Base-by-base conservation (phyloP, 331 rosid species). In the Dryas integrifolia region DNA sequence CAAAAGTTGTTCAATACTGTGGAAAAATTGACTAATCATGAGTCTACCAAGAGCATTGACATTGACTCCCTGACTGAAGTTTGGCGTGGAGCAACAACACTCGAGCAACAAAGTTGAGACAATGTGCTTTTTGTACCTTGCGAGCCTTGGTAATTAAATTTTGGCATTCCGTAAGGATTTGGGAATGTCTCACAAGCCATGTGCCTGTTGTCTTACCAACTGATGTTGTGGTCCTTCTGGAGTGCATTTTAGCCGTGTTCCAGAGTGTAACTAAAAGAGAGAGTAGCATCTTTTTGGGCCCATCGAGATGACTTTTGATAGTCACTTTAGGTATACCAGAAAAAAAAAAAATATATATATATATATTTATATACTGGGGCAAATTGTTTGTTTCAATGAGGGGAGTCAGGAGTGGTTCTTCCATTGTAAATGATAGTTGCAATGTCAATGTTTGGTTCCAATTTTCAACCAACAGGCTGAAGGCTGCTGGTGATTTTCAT, bases 61-160 rank as follows among this genome's bases (percentile, higher is more conserved):
- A n/a, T 55, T 30, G 10, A 81, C 70, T 65, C 77, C 72, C 82
- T 92, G 30, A 65, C 80, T 56, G 86, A 84, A 69, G 92, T 95
- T 79, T 96, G 89, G 82, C 68, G 65, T 65, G 72, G 76, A 77
- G 93, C 96, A 64, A 81, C 91, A 76, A 74, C 75, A 21, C 88
- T 89, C 6, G 65, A 80, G 65, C 81, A 75, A 78, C 69, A 65
- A 78, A 79, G 81, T 85, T 80, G 82, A 80, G 69, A 59, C 44
- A 67, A 58, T 71, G 65, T 60, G n/a, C 43, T 38, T 68, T 38
- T 41, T 41, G 63, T 65, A 45, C 69, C 16, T 45, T 44, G 6
- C 69, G 18, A 65, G 52, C 21, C 50, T 63, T 16, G 5, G 41
- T 45, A 18, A 8, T 1, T 50, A 47, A 4, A 43, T 65, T 46